Evolutionary conservation across 208 protist species (phyloP).

Genomic region (Eutreptiella sp.): DNA sequence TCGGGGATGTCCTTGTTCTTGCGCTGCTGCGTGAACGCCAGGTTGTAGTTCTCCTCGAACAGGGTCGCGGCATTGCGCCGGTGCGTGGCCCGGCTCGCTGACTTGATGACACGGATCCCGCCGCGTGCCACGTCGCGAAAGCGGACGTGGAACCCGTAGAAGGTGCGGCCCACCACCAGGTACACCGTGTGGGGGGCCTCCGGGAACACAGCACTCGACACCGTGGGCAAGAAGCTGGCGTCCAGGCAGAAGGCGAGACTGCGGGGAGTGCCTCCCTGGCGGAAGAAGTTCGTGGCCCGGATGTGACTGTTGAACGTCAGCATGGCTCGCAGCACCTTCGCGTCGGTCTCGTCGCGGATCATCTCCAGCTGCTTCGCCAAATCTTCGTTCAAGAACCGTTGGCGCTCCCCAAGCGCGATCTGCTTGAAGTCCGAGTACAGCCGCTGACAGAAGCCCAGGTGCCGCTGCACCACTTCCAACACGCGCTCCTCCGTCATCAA

Average conservation of each 20-base stretch:
- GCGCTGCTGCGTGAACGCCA: constrained; percentile 84
- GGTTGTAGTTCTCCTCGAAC: constrained; percentile 94
- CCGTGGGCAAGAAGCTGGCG: constrained; percentile 59
- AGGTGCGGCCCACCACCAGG: constrained; percentile 79
- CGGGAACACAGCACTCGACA: constrained; percentile 55
- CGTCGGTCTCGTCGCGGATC: constrained; percentile 56
- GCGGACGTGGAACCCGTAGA: constrained; percentile 92
- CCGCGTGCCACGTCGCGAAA: constrained; percentile 89
- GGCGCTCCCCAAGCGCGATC: constrained; percentile 50
- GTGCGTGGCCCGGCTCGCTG: constrained; percentile 66
- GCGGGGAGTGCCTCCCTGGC: constrained; percentile 76
- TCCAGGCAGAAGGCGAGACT: constrained; percentile 81
- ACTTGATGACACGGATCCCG: constrained; percentile 89
- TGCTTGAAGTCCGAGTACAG: constrained; percentile 80
- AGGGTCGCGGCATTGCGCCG: constrained; percentile 72
- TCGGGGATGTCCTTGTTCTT: constrained; percentile 97
- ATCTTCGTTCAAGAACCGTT: constrained; percentile 49
- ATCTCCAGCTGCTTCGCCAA: constrained; percentile 60
- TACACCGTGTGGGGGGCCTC: constrained; percentile 79
- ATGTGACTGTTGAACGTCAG: constrained; percentile 83
- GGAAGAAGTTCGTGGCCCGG: constrained; percentile 90
- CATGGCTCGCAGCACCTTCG: constrained; percentile 68
- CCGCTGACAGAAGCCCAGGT: constrained; percentile 69
- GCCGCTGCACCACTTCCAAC: constrained; percentile 57
- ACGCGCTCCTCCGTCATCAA: constrained; percentile 80